Evolutionary conservation across 2,329 filamentous ascomycete genomes (phyloP).

Genomic region (Talaromyces verruculosus): DNA sequence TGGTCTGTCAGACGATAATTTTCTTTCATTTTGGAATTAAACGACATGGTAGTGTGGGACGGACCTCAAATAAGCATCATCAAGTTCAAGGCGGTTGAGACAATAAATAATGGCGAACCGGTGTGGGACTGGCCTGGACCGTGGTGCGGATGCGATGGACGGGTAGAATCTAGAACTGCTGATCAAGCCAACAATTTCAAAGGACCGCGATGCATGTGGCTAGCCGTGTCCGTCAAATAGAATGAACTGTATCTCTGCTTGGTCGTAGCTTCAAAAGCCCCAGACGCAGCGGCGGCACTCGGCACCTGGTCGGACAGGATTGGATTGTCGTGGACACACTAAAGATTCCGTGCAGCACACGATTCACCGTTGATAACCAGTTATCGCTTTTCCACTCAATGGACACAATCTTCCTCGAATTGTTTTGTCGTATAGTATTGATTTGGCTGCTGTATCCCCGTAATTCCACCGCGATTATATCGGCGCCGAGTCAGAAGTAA

Average conservation of each 20-base stretch:
- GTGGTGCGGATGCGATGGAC: neutral
- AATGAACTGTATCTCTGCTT: constrained; percentile 1
- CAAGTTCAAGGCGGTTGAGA: neutral
- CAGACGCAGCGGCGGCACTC: constrained; percentile 7
- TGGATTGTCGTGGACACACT: constrained; percentile 14
- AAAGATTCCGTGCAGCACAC: constrained; percentile 11
- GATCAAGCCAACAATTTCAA: constrained; percentile 14
- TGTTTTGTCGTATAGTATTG: neutral
- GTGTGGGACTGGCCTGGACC: constrained; percentile 8
- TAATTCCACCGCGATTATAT: constrained; percentile 4
- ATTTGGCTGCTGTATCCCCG: neutral
- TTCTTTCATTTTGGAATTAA: neutral
- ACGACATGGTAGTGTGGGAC: neutral
- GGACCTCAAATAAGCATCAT: constrained; percentile 21
- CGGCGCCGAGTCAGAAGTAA: constrained; percentile 10
- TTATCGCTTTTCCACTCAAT: neutral
- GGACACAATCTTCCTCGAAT: neutral
- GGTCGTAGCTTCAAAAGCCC: neutral
- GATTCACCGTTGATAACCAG: constrained; percentile 6
- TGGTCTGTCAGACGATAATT: constrained; percentile 5
- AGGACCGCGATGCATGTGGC: constrained; percentile 10
- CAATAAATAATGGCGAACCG: constrained; percentile 1
- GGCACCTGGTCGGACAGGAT: constrained; percentile 6
- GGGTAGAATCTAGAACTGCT: constrained; percentile 7
- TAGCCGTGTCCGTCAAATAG: constrained; percentile 8